Evolutionary conservation across 805 yeast species (phyloP).

Genomic region (Debaryomyces hansenii): DNA sequence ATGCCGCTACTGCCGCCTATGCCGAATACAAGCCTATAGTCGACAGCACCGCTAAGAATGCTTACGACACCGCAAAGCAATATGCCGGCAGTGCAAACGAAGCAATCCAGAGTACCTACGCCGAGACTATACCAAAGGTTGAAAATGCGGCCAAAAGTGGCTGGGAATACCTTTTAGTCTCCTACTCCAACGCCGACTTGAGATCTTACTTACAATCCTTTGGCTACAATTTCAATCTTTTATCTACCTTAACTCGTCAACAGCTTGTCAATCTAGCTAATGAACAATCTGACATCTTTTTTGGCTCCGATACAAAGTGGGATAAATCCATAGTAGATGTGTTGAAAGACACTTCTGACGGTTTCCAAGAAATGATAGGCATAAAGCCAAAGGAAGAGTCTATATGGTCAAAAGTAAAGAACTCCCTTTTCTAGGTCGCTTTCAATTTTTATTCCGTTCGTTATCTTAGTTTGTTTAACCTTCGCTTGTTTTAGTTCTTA

Average conservation of each 20-base stretch:
- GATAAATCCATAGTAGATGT: slow-evolving; percentile 15
- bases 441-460: not conserved
- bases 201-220: slow-evolving; percentile 39
- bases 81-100: slow-evolving; percentile 1
- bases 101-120: slow-evolving; percentile 7
- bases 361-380: slow-evolving; percentile 11
- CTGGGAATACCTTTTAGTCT: slow-evolving; percentile 21
- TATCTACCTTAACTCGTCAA: slow-evolving; percentile 20
- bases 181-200: slow-evolving; percentile 47
- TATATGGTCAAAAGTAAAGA: slow-evolving; percentile 7
- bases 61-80: slow-evolving; percentile 2
- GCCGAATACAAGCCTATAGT: slow-evolving; percentile 10
- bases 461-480: too few relatives aligned
- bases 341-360: slow-evolving; percentile 10
- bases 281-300: slow-evolving; percentile 41
- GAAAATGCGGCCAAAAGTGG: slow-evolving; percentile 5
- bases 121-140: slow-evolving; percentile 3
- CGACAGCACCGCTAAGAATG: slow-evolving; percentile 2
- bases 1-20: slow-evolving; percentile 2
- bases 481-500: too few relatives aligned
- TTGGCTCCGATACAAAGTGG: slow-evolving; percentile 11
- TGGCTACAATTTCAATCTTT: slow-evolving; percentile 33
- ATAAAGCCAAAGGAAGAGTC: slow-evolving; percentile 5
- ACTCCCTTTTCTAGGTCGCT: not conserved
- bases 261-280: slow-evolving; percentile 40